Conservation (phyloP, 768 basidiomycete species). For the Russula foetens region DNA sequence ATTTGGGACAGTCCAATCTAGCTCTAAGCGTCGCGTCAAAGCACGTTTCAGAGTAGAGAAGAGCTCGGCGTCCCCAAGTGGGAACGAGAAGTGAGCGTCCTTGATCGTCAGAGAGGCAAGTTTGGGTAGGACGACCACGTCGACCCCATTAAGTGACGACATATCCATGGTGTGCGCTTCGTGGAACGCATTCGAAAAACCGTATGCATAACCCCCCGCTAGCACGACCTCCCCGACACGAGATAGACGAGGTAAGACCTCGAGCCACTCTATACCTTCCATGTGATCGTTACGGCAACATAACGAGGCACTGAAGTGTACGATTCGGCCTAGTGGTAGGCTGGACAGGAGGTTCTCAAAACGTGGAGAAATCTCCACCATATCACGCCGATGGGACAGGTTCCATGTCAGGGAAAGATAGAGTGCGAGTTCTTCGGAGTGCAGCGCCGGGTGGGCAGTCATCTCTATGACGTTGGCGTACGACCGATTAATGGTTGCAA, state of each 20-base stretch:
- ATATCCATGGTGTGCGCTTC: background rate
- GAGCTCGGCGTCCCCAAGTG: constrained; percentile 7
- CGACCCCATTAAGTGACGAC: background rate
- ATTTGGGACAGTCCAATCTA: background rate
- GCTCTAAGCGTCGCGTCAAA: background rate
- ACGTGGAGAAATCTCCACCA: background rate
- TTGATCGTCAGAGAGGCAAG: background rate
- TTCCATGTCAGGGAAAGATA: background rate
- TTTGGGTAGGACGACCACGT: background rate
- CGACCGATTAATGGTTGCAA: background rate
- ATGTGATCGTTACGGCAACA: background rate
- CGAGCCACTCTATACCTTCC: background rate
- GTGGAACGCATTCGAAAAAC: constrained; percentile 1
- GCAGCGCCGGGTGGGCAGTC: background rate
- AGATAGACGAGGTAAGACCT: constrained; percentile 4
- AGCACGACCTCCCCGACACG: background rate
- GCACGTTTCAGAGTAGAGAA: constrained; percentile 7
- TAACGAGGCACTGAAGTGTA: background rate
- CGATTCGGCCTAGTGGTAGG: background rate
- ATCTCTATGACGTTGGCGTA: background rate
- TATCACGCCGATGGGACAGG: background rate
- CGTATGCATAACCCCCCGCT: background rate
- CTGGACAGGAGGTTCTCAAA: constrained; percentile 1
- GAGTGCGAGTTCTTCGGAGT: background rate
- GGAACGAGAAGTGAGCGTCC: constrained; percentile 15